phyloP scores from a whole-genome alignment of 148 eudicot species.

The Bassia scoparia region DNA sequence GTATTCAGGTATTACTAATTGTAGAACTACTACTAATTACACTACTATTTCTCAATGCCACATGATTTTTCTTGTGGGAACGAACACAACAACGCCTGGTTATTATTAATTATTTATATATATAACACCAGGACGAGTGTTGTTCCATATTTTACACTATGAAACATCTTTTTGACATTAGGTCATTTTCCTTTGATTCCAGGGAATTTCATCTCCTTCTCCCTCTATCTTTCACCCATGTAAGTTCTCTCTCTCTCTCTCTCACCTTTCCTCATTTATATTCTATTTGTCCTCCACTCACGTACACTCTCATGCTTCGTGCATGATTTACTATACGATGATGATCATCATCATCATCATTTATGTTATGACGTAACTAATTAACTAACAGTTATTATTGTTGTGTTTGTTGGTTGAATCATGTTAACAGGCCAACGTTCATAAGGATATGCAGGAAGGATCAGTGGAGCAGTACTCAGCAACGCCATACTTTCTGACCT shows the following conservation, averaged over 20 bases:
- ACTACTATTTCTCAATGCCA: neutral
- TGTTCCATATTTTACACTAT: neutral
- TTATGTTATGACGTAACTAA: neutral
- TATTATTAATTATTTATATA: neutral
- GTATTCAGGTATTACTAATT: slow-evolving; percentile 29
- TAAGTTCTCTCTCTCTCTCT: neutral
- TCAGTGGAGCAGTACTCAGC: slow-evolving; percentile 81
- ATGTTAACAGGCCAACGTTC: slow-evolving; percentile 58
- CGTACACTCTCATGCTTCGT: neutral
- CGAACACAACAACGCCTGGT: too few relatives aligned
- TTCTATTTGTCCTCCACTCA: neutral
- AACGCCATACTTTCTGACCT: slow-evolving; percentile 59
- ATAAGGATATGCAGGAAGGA: slow-evolving; percentile 60
- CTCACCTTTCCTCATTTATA: neutral
- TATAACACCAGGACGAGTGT: neutral
- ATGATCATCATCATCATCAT: too few relatives aligned
- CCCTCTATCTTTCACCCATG: slow-evolving; percentile 32
- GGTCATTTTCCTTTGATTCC: slow-evolving; percentile 20
- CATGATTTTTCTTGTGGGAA: neutral
- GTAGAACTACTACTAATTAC: neutral
- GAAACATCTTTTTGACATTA: slow-evolving; percentile 28
- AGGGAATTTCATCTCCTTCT: slow-evolving; percentile 33
- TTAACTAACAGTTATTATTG: neutral
- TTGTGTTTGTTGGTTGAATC: neutral
- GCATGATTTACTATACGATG: neutral